These are phyloP conservation scores for Madurella fahalii DNA, from an alignment of 2,329 filamentous ascomycete species.

Conservation along the genomic window DNA sequence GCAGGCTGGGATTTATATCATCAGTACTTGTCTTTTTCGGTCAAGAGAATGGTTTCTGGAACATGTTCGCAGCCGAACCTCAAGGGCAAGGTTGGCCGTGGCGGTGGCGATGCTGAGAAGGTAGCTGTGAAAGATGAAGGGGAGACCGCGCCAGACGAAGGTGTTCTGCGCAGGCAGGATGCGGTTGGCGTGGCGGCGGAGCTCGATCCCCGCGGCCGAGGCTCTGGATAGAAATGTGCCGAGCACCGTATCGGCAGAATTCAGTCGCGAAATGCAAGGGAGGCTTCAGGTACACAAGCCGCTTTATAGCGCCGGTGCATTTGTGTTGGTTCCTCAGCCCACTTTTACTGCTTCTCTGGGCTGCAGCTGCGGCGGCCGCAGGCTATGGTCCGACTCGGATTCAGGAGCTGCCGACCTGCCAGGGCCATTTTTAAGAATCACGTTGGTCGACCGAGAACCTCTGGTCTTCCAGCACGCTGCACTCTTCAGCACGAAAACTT, in stretches of 20 bases:
- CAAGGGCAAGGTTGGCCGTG: not conserved
- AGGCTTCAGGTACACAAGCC: too few relatives aligned
- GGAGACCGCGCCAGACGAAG: not conserved
- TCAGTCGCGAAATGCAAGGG: not conserved
- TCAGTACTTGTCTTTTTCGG: too few relatives aligned
- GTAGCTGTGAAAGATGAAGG: not conserved
- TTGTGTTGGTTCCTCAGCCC: not conserved
- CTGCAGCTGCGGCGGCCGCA: too few relatives aligned
- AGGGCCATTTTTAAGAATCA: too few relatives aligned
- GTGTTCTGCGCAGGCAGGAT: not conserved
- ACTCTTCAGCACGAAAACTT: not conserved
- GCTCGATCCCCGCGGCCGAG: not conserved
- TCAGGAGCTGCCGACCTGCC: too few relatives aligned
- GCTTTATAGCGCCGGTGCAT: too few relatives aligned
- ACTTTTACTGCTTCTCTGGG: not conserved
- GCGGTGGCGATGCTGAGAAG: slow-evolving; percentile 1
- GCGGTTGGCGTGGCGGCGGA: slow-evolving; percentile 1
- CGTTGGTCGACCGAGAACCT: not conserved
- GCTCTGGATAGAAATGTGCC: not conserved
- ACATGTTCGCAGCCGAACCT: too few relatives aligned
- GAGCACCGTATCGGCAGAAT: not conserved
- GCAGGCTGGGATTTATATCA: too few relatives aligned
- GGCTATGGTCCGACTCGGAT: too few relatives aligned
- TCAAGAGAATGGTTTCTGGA: too few relatives aligned
- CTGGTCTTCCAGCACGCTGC: not conserved